Evolutionary conservation across 805 yeast species (phyloP), one percentile per base, ranked within the genome.

Genomic region (Starmerella vaccinii): DNA sequence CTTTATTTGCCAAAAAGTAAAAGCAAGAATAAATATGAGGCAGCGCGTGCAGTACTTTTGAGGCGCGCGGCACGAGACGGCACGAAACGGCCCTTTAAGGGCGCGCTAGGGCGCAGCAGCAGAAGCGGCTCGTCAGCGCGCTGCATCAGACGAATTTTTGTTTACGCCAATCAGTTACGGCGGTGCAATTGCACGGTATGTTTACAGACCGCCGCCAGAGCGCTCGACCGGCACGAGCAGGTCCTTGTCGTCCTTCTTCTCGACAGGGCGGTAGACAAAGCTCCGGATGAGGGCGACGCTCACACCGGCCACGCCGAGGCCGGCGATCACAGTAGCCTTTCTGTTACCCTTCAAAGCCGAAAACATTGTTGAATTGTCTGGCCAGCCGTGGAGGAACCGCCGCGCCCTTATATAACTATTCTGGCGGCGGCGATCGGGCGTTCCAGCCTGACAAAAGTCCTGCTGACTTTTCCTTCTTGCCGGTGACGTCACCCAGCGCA

Each of bases 141-240:
- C 22, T 16, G 22, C 38, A 19, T 34, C 38, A 34, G 38, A 34
- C 38, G 22, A 16, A 34, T 34, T 34, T 34, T 34, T 34, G 38
- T 34, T n/a, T n/a, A 34, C 38, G 38, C 38, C 38, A 34, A 22
- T 16, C 18, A 7, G 38, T 12, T 16, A 16, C 38, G 38, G 6
- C 38, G 38, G 18, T n/a, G n/a, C 38, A 34, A 34, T 34, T 34
- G 38, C 13, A 34, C n/a, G 22, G 38, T 10, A 22, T 12, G 13
- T 15, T 55, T 58, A 65, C 46, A 65, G 54, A 18, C 69, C 69
- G 26, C 69, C 69, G 24, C 69, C 69, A 34, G 68, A 64, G 51
- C 68, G 62, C 52, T 65, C 69, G 32, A 65, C 69, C 33, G 67
- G 57, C 29, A 65, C 69, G 13, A 62, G 57, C 30, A 59, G 48